A percentile compares a stretch with the other conserved stretches of the same genome.
Conservation (phyloP, 148 eudicot genomes). For the Drosera capensis region DNA sequence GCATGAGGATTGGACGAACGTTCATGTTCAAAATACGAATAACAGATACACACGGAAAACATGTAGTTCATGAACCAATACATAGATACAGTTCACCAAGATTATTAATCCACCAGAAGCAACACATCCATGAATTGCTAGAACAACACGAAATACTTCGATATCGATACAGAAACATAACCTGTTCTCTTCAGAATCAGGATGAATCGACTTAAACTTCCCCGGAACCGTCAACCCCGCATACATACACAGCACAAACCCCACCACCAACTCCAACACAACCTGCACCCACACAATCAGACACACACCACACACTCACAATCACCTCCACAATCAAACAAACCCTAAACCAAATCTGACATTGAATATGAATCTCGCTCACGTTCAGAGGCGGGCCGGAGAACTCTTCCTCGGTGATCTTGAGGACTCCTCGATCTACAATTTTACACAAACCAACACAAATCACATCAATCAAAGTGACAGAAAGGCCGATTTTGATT, state of each 20-base stretch:
- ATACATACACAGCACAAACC: conserved; percentile 48
- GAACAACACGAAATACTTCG: not conserved
- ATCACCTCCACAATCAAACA: conserved; percentile 4
- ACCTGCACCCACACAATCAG: conserved; percentile 25
- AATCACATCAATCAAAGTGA: not conserved
- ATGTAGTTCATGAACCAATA: no score
- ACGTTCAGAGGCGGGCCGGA: conserved; percentile 62
- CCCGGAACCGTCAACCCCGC: conserved; percentile 73
- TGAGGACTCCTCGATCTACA: conserved; percentile 68
- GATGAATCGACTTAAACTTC: conserved; percentile 54
- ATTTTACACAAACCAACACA: not conserved
- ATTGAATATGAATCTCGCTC: not conserved
- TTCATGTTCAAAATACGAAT: no score
- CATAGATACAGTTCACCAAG: no score
- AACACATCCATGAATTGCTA: no score
- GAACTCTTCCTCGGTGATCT: conserved; percentile 80
- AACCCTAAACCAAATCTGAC: not conserved
- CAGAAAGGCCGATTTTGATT: not conserved
- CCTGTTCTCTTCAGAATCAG: conserved; percentile 81
- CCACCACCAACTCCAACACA: conserved; percentile 41
- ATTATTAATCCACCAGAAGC: no score
- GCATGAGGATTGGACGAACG: no score
- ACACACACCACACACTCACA: not conserved
- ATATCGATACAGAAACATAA: conserved; percentile 6
- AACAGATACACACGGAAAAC: no score